Percentiles rank a stretch among this genome's conserved stretches.
These are phyloP conservation scores for Agrocybe pediades DNA, from an alignment of 768 basidiomycete species.

Conservation along the genomic window DNA sequence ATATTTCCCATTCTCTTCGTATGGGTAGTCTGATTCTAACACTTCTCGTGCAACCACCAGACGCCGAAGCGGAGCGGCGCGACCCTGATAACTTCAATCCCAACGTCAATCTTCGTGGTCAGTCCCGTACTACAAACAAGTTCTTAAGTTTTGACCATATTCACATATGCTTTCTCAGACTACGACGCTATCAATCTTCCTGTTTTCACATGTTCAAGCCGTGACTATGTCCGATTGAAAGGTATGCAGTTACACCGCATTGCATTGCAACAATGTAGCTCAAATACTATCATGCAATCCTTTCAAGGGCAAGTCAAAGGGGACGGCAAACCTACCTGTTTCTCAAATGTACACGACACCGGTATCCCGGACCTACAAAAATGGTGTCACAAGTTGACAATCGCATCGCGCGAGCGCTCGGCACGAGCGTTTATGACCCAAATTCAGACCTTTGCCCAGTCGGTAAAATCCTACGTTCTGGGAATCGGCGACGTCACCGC, in stretches of 20 bases:
- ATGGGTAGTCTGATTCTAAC: not conserved
- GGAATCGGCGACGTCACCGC: conserved; percentile 55
- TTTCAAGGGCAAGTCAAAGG: conserved; percentile 63
- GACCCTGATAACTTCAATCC: conserved; percentile 63
- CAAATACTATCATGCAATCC: not conserved
- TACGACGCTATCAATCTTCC: conserved; percentile 63
- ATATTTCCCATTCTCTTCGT: conserved; percentile 1
- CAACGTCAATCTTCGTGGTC: conserved; percentile 48
- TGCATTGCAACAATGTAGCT: not conserved
- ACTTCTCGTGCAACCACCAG: conserved; percentile 24
- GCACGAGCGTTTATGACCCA: conserved; percentile 46
- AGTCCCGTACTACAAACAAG: conserved; percentile 8
- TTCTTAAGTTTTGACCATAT: not conserved
- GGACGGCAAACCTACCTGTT: conserved; percentile 59
- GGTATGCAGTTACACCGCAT: conserved; percentile 27
- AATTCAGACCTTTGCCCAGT: conserved; percentile 48
- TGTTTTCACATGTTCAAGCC: conserved; percentile 61
- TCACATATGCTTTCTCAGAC: conserved; percentile 33
- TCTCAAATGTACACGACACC: conserved; percentile 52
- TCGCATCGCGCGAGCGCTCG: conserved; percentile 51
- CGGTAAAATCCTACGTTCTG: conserved; percentile 48
- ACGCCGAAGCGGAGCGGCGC: conserved; percentile 56
- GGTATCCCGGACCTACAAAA: conserved; percentile 57
- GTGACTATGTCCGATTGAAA: conserved; percentile 62
- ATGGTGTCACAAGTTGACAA: conserved; percentile 60